Conservation (phyloP, 2,329 filamentous ascomycete genomes). For the Leptographium procerum region DNA sequence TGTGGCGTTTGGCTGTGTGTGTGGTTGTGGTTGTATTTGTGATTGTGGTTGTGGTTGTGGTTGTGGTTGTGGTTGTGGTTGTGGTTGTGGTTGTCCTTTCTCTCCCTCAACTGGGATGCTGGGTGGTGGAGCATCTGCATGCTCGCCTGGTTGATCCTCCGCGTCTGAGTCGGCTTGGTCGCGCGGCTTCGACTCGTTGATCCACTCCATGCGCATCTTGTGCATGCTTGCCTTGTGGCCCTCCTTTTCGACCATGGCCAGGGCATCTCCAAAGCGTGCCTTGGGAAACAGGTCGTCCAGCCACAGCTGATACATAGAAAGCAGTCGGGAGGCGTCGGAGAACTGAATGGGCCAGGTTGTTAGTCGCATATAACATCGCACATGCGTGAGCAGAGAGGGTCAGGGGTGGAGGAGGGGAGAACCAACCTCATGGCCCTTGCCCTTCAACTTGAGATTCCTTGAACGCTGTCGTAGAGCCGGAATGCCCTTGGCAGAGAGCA, state of each 20-base stretch:
- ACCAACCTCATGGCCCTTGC: conserved; percentile 80
- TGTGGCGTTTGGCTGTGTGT: conserved; percentile 14
- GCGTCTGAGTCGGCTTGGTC: conserved; percentile 7
- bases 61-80: not conserved
- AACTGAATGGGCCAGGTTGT: conserved; percentile 43
- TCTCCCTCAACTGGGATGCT: not conserved
- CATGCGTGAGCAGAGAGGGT: not conserved
- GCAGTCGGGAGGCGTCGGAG: conserved; percentile 66
- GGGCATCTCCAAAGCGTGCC: conserved; percentile 82
- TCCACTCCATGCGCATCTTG: conserved; percentile 68
- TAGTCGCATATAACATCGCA: conserved; percentile 3
- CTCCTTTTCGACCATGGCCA: conserved; percentile 83
- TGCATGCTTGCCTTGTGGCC: conserved; percentile 76
- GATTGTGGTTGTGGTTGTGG: too few species aligned
- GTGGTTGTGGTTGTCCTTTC: not conserved
- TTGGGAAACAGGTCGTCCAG: conserved; percentile 92
- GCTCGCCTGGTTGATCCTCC: conserved; percentile 17
- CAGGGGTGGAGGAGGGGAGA: too few species aligned
- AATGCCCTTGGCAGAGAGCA: conserved; percentile 77
- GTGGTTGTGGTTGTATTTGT: not conserved
- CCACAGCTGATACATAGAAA: conserved; percentile 93
- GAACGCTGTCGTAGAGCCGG: conserved; percentile 66
- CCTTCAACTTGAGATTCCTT: conserved; percentile 67
- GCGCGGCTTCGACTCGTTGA: conserved; percentile 60
- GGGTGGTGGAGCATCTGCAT: conserved; percentile 10